Conservation (phyloP, 345 rosid species). For the Camelina laxa region DNA sequence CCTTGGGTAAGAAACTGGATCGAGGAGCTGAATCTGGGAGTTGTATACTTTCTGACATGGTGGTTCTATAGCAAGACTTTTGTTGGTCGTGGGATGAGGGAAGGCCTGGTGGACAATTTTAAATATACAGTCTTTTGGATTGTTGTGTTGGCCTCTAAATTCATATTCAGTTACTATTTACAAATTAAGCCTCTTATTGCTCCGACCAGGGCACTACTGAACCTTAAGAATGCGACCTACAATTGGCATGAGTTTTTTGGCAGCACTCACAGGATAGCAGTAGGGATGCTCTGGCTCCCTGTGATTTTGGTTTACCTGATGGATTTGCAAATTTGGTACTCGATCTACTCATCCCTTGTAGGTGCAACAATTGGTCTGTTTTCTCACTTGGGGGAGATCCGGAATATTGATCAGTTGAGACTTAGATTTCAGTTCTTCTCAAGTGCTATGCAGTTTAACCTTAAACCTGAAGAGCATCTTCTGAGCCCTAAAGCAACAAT, state of each 20-base stretch:
- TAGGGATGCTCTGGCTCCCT: slow-evolving; percentile 73
- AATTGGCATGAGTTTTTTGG: slow-evolving; percentile 83
- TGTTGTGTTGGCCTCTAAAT: slow-evolving; percentile 60
- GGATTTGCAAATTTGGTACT: slow-evolving; percentile 94
- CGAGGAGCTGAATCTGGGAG: slow-evolving; percentile 69
- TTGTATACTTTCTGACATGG: slow-evolving; percentile 73
- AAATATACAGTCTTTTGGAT: slow-evolving; percentile 84
- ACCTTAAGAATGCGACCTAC: slow-evolving; percentile 33
- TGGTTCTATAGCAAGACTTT: slow-evolving; percentile 85
- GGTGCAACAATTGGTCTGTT: slow-evolving; percentile 74
- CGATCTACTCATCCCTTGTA: slow-evolving; percentile 69
- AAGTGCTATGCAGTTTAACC: slow-evolving; percentile 90
- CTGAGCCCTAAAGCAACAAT: slow-evolving; percentile 58
- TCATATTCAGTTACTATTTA: slow-evolving; percentile 77
- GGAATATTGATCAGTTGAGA: slow-evolving; percentile 81
- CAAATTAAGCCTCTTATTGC: slow-evolving; percentile 77
- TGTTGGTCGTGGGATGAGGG: slow-evolving; percentile 91
- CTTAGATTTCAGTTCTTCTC: slow-evolving; percentile 95
- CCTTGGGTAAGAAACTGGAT: slow-evolving; percentile 84
- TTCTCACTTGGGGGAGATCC: slow-evolving; percentile 90
- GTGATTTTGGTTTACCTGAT: slow-evolving; percentile 75
- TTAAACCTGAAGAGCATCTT: slow-evolving; percentile 72
- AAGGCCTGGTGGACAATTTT: slow-evolving; percentile 76
- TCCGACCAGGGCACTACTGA: slow-evolving; percentile 70
- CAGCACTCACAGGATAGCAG: slow-evolving; percentile 60